Conservation (phyloP, 2,329 filamentous ascomycete genomes). For the Coniochaeta prunicola region DNA sequence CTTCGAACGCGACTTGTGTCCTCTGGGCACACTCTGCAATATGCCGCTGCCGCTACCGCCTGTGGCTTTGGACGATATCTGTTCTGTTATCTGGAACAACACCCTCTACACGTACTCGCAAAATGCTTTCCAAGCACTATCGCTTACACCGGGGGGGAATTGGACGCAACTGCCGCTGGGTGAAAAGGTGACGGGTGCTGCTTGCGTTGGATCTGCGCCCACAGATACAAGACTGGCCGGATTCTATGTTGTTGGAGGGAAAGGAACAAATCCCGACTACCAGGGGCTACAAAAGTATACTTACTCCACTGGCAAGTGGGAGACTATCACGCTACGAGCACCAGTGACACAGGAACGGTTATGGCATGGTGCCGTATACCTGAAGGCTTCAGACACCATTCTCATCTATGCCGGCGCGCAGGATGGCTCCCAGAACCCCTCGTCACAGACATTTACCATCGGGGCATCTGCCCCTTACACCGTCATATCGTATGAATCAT, state of each 20-base stretch:
- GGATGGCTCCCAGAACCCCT: slow-evolving; percentile 48
- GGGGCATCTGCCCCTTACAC: slow-evolving; percentile 56
- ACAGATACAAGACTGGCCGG: slow-evolving; percentile 51
- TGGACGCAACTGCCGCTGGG: slow-evolving; percentile 65
- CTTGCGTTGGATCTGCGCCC: slow-evolving; percentile 66
- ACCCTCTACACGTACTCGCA: slow-evolving; percentile 79
- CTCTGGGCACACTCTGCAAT: slow-evolving; percentile 9
- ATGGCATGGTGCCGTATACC: slow-evolving; percentile 69
- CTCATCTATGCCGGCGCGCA: slow-evolving; percentile 74
- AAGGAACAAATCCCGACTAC: slow-evolving; percentile 47
- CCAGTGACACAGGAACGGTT: slow-evolving; percentile 59
- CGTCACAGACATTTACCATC: slow-evolving; percentile 71
- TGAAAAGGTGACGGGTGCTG: slow-evolving; percentile 63
- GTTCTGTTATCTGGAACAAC: slow-evolving; percentile 73
- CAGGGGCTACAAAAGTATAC: slow-evolving; percentile 66
- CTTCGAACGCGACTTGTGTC: neutral
- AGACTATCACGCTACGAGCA: slow-evolving; percentile 33
- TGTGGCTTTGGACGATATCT: slow-evolving; percentile 66
- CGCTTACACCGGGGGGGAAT: slow-evolving; percentile 58
- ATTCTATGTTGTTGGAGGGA: slow-evolving; percentile 78
- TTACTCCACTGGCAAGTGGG: slow-evolving; percentile 47
- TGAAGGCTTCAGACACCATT: slow-evolving; percentile 63
- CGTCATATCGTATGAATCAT: slow-evolving; percentile 51
- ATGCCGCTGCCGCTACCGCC: slow-evolving; percentile 71
- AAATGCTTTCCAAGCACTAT: slow-evolving; percentile 66